A percentile compares a stretch with the other conserved stretches of the same genome.
phyloP scores from a whole-genome alignment of 176 grass and related monocot genomes.

The Carex pumila region DNA sequence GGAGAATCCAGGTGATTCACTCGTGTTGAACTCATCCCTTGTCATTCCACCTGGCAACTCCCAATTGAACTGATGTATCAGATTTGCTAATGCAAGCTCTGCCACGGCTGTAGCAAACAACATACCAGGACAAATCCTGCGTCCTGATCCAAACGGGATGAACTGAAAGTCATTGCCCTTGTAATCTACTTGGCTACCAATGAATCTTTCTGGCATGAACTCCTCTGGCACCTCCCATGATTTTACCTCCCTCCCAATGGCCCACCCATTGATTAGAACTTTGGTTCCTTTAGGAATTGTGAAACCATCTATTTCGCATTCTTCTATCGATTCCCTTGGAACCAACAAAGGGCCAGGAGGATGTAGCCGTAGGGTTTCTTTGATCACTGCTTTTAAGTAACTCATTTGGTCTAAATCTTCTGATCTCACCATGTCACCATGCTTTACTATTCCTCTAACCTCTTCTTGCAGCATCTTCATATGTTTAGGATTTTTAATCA shows the following conservation, averaged over 20 bases:
- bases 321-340: slow-evolving; percentile 31
- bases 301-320: slow-evolving; percentile 26
- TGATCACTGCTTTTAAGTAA: slow-evolving; percentile 40
- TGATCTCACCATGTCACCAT: not conserved
- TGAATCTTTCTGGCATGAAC: slow-evolving; percentile 43
- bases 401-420: not conserved
- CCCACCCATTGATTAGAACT: slow-evolving; percentile 47
- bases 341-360: slow-evolving; percentile 24
- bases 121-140: slow-evolving; percentile 33
- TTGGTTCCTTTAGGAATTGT: slow-evolving; percentile 29
- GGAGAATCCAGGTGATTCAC: slow-evolving; percentile 18
- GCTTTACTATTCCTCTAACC: not conserved
- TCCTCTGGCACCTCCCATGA: slow-evolving; percentile 43
- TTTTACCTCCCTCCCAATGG: slow-evolving; percentile 26
- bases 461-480: slow-evolving; percentile 31
- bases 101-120: slow-evolving; percentile 33
- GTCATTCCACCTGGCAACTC: slow-evolving; percentile 29
- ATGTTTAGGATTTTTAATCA: slow-evolving; percentile 11
- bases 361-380: slow-evolving; percentile 32
- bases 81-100: slow-evolving; percentile 38
- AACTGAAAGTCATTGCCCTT: slow-evolving; percentile 39
- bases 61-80: slow-evolving; percentile 42
- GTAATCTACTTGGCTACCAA: slow-evolving; percentile 34
- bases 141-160: slow-evolving; percentile 42
- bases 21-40: slow-evolving; percentile 31